phyloP scores from a whole-genome alignment of 495 filamentous ascomycete genomes.

The Neurospora hispaniola region DNA sequence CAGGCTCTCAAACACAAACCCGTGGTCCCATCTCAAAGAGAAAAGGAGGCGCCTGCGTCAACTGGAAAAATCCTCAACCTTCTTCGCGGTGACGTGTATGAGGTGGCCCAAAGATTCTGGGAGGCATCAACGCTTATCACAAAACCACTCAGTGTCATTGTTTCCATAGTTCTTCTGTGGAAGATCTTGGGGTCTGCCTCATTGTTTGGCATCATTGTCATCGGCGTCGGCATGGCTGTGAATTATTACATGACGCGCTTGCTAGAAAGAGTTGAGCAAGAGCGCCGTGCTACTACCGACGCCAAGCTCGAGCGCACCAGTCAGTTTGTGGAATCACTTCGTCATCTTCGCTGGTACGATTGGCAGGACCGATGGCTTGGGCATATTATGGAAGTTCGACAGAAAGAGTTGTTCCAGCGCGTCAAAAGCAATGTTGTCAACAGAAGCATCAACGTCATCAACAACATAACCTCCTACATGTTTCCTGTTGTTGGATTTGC shows the following conservation, averaged over 20 bases:
- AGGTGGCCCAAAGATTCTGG: conserved; percentile 74
- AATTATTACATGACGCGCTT: conserved; percentile 52
- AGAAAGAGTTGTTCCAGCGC: conserved; percentile 53
- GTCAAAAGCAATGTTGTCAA: conserved; percentile 53
- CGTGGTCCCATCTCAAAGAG: background rate
- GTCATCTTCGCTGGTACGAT: conserved; percentile 79
- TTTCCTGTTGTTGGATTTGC: conserved; percentile 73
- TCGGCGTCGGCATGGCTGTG: conserved; percentile 51
- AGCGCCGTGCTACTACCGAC: conserved; percentile 58
- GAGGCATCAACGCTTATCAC: conserved; percentile 59
- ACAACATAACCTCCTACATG: conserved; percentile 52
- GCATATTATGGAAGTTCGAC: conserved; percentile 58
- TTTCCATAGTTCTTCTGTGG: conserved; percentile 63
- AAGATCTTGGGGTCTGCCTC: conserved; percentile 69
- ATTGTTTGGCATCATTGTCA: conserved; percentile 55
- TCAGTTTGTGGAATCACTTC: conserved; percentile 73
- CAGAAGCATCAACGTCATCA: conserved; percentile 48
- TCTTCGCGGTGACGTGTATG: conserved; percentile 68
- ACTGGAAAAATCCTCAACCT: conserved; percentile 80
- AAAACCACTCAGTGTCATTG: conserved; percentile 55
- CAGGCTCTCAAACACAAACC: background rate
- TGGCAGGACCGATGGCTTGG: conserved; percentile 75
- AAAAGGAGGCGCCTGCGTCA: conserved; percentile 45
- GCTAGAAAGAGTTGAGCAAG: conserved; percentile 51
- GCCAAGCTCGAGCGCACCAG: conserved; percentile 59